phyloP scores from a whole-genome alignment of 2,329 filamentous ascomycete genomes.

The Leptodontidium sp. region DNA sequence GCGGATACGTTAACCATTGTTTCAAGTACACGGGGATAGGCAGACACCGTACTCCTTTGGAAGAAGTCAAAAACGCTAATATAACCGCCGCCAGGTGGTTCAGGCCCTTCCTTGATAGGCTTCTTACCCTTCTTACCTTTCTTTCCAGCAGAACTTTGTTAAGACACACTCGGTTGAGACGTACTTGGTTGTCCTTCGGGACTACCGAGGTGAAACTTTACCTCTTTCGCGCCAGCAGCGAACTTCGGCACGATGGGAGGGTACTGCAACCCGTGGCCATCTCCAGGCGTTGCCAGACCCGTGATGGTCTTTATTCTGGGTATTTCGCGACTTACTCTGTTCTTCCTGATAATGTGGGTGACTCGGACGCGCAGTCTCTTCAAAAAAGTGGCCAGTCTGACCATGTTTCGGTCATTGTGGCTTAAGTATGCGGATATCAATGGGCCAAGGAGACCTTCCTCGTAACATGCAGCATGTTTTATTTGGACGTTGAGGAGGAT shows the following conservation, averaged over 20 bases:
- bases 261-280: constrained; percentile 16
- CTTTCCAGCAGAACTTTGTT: too few species aligned
- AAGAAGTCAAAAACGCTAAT: constrained; percentile 65
- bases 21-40: not conserved
- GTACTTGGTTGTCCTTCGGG: too few species aligned
- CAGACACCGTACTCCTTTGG: constrained; percentile 48
- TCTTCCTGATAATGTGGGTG: constrained; percentile 17
- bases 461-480: constrained; percentile 18
- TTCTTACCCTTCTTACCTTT: constrained; percentile 45
- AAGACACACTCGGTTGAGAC: too few species aligned
- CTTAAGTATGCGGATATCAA: constrained; percentile 11
- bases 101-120: constrained; percentile 36
- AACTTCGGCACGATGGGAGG: constrained; percentile 19
- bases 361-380: constrained; percentile 13
- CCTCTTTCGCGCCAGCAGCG: constrained; percentile 24
- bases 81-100: constrained; percentile 49
- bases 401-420: constrained; percentile 5
- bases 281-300: constrained; percentile 11
- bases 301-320: constrained; percentile 22
- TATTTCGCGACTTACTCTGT: constrained; percentile 17
- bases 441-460: constrained; percentile 12
- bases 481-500: constrained; percentile 20
- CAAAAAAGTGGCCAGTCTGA: constrained; percentile 8
- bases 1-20: constrained; percentile 24
- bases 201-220: constrained; percentile 18